Base-by-base conservation (phyloP, 306 rosid species). In the Argentina anserina region DNA sequence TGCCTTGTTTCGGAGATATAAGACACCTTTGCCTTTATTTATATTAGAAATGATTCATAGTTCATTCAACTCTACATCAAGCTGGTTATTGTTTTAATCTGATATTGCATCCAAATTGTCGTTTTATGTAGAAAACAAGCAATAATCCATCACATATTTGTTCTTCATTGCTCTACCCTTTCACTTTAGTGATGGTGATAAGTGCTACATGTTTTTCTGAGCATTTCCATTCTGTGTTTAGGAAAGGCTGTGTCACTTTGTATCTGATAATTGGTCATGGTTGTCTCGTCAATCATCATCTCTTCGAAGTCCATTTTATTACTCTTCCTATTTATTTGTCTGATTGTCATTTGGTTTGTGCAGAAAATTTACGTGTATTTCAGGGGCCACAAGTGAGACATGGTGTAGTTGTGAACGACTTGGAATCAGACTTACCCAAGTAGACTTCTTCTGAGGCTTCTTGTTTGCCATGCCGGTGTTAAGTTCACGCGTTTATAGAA, bases 301-400 rank as follows among this genome's bases (percentile, higher is more conserved):
- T 36, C 36, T 10, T n/a, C n/a, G 36, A 53, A 21, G 6, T n/a
- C 25, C 31, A 25, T 37, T 58, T 58, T 0, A 36, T 36, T 36
- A 18, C 20, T 14, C 2, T n/a, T 61, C 47, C 34, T 49, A 4
- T 1, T 2, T 29, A 1, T 17, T 39, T 45, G 5, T 56, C 69
- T 78, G 62, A 43, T 42, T 34, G 11, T 17, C 11, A 4, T n/a
- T 46, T 67, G 76, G 67, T 46, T 74, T 76, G 13, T 87, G 88
- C 99, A 95, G 99, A 95, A 90, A 95, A 72, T 86, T 66, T 95
- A 95, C 88, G 39, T 88, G 88, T 91, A 84, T 75, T 95, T 95
- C 89, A 86, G 99, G 81, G 97, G 97, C 73, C 37, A 87, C 67
- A 90, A 87, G 86, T 95, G 91, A 94, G 83, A 41, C 40, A 40